Base-by-base conservation (phyloP, 139 green algal genomes). In the Micractinium conductrix region DNA sequence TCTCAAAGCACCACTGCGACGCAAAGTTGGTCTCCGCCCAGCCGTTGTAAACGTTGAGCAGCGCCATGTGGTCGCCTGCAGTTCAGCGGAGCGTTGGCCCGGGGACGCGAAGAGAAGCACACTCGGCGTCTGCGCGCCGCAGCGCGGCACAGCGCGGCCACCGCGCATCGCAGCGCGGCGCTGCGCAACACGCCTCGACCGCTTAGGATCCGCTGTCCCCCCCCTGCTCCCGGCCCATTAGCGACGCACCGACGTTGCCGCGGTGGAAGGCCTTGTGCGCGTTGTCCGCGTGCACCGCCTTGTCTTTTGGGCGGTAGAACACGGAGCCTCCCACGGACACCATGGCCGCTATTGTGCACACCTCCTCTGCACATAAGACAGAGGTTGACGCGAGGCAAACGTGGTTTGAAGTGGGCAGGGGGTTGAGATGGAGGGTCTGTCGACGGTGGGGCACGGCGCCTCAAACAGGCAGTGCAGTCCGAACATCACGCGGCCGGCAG, bases 301-400 rank as follows among this genome's bases (percentile, higher is more conserved):
- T 98, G 92, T 99, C 97, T 90, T 99, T 99, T 10, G 97, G 97
- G 5, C 94, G 86, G 91, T 99, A 99, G 89, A 99, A 99, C 40
- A 99, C 87, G 33, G 95, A 88, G 38, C 90, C 92, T 69, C 97
- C 96, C 0, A 98, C 87, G 10, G 91, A 96, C 37, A 99, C 91
- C 97, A 99, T 99, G 35, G 95, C 92, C 62, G 93, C 96, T 10
- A 99, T 89, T 3, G 95, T 98, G 35, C 95, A 95, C 3, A 98
- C 89, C 89, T 99, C 95, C 87, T 95, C 92, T 43, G 81, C 87
- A 67, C 9, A 84, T 24, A 2, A n/a, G n/a, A n/a, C n/a, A n/a
- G n/a, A n/a, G n/a, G n/a, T n/a, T n/a, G n/a, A n/a, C n/a, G n/a
- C n/a, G n/a, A n/a, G n/a, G n/a, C n/a, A n/a, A n/a, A n/a, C n/a